Percentiles rank a stretch among this genome's conserved stretches.
Evolutionary conservation across 2,329 filamentous ascomycete genomes (phyloP).

Genomic region (Fusarium proliferatum): DNA sequence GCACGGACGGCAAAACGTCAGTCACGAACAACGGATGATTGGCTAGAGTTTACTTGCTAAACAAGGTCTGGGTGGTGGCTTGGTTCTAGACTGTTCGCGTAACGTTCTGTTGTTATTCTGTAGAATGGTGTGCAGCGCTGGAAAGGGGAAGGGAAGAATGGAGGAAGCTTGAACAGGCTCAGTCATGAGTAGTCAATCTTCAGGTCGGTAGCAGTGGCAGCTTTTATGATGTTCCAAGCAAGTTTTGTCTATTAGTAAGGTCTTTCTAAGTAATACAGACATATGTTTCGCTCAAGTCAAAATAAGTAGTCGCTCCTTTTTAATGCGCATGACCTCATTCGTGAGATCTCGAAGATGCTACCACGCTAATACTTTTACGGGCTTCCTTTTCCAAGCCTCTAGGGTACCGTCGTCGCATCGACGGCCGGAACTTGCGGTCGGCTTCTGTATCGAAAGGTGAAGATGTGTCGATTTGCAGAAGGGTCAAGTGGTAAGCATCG

Average conservation of each 20-base stretch:
- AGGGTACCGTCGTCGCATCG: not conserved
- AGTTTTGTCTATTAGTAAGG: not conserved
- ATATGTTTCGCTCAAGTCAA: not conserved
- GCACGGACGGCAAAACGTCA: not conserved
- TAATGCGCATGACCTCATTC: not conserved
- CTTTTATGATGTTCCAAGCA: not conserved
- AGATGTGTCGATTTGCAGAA: not conserved
- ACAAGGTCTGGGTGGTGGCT: not conserved
- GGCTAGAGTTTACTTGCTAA: not conserved
- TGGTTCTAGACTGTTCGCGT: not conserved
- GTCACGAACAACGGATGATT: not conserved
- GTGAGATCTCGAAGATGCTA: not conserved
- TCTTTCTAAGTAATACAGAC: not conserved
- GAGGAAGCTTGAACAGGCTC: not conserved
- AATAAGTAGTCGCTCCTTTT: not conserved
- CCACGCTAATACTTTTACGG: not conserved
- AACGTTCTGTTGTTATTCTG: fast-evolving
- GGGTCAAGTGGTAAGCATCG: not conserved
- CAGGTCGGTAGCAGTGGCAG: fast-evolving
- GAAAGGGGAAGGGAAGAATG: not conserved
- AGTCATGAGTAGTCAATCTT: not conserved
- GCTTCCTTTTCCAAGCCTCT: not conserved
- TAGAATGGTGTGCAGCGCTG: not conserved
- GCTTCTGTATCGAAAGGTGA: not conserved
- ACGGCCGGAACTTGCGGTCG: not conserved